Evolutionary conservation across 1,139 yeast species (phyloP), one percentile per base, ranked within the genome.

Genomic region (Sugiyamaella neomexicana): DNA sequence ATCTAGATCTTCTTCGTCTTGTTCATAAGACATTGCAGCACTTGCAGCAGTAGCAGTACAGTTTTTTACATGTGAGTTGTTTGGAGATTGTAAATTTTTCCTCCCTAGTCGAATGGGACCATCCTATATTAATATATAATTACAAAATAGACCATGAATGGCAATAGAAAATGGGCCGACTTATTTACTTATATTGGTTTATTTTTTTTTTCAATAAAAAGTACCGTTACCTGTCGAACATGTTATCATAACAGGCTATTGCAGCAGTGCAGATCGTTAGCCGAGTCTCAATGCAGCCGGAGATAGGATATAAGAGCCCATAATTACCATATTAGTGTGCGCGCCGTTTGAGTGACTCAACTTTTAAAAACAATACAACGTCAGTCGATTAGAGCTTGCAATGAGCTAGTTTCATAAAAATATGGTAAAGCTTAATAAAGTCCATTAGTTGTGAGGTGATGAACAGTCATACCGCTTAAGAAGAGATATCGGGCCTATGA

Each of bases 1-100:
- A n/a, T 40, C 40, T 20, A 20, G 25, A 44, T 32, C 13, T n/a
- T 43, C 37, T 42, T 42, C 32, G 25, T 5, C 5, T 42, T 42
- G 32, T 20, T 42, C 46, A 17, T 42, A 17, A 20, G 46, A 25
- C n/a, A 42, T 25, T n/a, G 20, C 16, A 42, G 13, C 23, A 17
- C 16, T 15, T 43, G 27, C 25, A 29, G 23, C 25, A 43, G 38
- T 36, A 15, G 46, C 25, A 10, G 37, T 27, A 43, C 27, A 15
- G 7, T 4, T 23, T 15, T 16, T 8, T 5, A 16, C 46, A 43
- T 16, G 34, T 29, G 34, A 12, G 10, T 29, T 29, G 5, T 29
- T 9, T 29, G 10, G n/a, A 29, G 25, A 20, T 20, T 20, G 25
- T 20, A 20, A 20, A 20, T 3, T 20, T n/a, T 20, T 20, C 25